Evolutionary conservation across 148 eudicot genomes (phyloP).

Genomic region (Selenicereus undatus): DNA sequence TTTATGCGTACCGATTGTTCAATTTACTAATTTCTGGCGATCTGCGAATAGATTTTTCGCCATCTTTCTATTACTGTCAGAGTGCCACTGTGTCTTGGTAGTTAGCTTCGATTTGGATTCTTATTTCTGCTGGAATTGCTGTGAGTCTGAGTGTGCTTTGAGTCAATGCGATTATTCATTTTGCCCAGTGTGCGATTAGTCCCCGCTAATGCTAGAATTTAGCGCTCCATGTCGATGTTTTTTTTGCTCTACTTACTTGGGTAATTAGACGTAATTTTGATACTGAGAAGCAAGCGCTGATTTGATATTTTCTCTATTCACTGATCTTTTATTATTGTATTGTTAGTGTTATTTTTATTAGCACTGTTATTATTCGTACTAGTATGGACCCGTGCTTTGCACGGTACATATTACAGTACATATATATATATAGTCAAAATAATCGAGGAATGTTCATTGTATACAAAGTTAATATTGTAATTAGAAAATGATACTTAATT

Average conservation of each 20-base stretch:
- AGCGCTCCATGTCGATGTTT: not conserved
- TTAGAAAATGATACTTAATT: too few species aligned
- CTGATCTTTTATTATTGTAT: too few species aligned
- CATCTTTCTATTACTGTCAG: not conserved
- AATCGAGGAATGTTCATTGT: too few species aligned
- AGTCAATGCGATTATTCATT: conserved; percentile 7
- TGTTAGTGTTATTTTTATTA: too few species aligned
- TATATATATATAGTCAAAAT: too few species aligned
- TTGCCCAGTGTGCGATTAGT: not conserved
- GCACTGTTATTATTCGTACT: too few species aligned
- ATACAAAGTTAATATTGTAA: too few species aligned
- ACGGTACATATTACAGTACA: too few species aligned
- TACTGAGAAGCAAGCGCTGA: not conserved
- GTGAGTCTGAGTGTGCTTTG: conserved; percentile 4
- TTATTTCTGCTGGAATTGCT: not conserved
- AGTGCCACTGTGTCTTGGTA: not conserved
- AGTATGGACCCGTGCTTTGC: too few species aligned
- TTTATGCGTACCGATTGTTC: not conserved
- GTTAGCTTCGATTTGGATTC: conserved; percentile 12
- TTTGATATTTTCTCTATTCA: not conserved
- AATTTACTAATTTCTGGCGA: conserved; percentile 10
- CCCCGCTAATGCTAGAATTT: not conserved
- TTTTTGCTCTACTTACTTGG: not conserved
- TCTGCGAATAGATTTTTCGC: conserved; percentile 3
- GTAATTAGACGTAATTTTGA: conserved; percentile 18